These are phyloP conservation scores for Cercospora zeina DNA, from an alignment of 2,329 filamentous ascomycete genomes.

Conservation along the genomic window DNA sequence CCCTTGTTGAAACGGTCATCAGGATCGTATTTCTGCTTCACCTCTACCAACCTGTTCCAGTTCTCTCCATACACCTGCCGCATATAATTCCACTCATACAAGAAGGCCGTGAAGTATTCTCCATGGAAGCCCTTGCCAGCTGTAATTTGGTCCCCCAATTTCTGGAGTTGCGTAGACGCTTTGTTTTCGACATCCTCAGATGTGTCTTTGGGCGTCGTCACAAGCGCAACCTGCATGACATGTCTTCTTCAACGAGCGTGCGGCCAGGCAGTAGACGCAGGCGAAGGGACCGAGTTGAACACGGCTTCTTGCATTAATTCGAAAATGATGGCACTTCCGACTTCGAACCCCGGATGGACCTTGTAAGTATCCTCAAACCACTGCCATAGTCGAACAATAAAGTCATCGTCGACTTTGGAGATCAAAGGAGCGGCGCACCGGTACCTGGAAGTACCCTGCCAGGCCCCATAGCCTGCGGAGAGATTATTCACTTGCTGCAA, in stretches of 20 bases:
- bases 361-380: conserved; percentile 35
- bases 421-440: conserved; percentile 35
- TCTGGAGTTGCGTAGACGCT: conserved; percentile 25
- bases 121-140: conserved; percentile 26
- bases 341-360: conserved; percentile 25
- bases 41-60: conserved; percentile 25
- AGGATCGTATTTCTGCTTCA: conserved; percentile 31
- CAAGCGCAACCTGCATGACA: conserved; percentile 34
- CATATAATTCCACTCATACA: conserved; percentile 32
- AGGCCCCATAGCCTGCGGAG: conserved; percentile 27
- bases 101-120: conserved; percentile 34
- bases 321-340: conserved; percentile 33
- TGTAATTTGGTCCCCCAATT: conserved; percentile 25
- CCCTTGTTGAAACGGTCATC: conserved; percentile 31
- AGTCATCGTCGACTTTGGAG: conserved; percentile 31
- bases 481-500: conserved; percentile 34
- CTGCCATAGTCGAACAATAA: conserved; percentile 34
- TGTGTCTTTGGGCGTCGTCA: conserved; percentile 25
- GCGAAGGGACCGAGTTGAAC: conserved; percentile 27
- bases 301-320: conserved; percentile 37
- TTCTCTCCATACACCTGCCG: conserved; percentile 33
- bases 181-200: conserved; percentile 27
- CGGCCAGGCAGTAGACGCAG: conserved; percentile 34
- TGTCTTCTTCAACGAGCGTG: conserved; percentile 30
- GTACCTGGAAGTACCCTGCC: conserved; percentile 32